Percentiles rank a stretch among this genome's conserved stretches.
Evolutionary conservation across 1,284 basidiomycete species (phyloP).

Genomic region (Ceratobasidium sp.): DNA sequence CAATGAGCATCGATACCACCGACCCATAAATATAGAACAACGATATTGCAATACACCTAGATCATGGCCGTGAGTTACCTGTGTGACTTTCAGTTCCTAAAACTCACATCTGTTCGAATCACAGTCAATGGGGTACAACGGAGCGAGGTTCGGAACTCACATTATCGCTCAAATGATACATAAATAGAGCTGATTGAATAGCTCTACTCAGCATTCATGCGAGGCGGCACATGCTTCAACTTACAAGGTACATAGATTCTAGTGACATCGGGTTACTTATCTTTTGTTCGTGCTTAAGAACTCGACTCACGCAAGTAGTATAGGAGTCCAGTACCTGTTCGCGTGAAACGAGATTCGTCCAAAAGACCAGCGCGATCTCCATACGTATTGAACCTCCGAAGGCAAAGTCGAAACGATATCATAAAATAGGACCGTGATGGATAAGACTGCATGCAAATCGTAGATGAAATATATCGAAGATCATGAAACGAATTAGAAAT

Average conservation of each 20-base stretch:
- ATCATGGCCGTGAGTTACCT: too few relatives aligned
- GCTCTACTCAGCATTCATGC: not conserved
- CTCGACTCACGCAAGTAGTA: not conserved
- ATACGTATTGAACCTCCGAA: not conserved
- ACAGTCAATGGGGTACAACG: too few relatives aligned
- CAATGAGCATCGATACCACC: not conserved
- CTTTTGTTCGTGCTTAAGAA: too few relatives aligned
- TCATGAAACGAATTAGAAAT: too few relatives aligned
- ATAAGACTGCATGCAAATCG: not conserved
- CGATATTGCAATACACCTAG: too few relatives aligned
- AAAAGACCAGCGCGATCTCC: constrained; percentile 6
- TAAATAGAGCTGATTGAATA: not conserved
- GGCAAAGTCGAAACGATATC: constrained; percentile 4
- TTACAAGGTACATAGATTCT: too few relatives aligned
- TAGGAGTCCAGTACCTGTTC: not conserved
- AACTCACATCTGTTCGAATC: too few relatives aligned
- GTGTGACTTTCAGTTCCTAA: too few relatives aligned
- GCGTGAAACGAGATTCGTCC: not conserved
- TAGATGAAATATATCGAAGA: not conserved
- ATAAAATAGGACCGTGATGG: not conserved
- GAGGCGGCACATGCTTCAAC: too few relatives aligned
- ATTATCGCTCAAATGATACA: not conserved
- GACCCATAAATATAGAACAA: constrained; percentile 10
- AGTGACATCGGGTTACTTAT: not conserved
- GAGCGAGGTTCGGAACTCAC: too few relatives aligned